Base-by-base conservation (phyloP, 2,329 filamentous ascomycete genomes). In the Alternaria sp. region DNA sequence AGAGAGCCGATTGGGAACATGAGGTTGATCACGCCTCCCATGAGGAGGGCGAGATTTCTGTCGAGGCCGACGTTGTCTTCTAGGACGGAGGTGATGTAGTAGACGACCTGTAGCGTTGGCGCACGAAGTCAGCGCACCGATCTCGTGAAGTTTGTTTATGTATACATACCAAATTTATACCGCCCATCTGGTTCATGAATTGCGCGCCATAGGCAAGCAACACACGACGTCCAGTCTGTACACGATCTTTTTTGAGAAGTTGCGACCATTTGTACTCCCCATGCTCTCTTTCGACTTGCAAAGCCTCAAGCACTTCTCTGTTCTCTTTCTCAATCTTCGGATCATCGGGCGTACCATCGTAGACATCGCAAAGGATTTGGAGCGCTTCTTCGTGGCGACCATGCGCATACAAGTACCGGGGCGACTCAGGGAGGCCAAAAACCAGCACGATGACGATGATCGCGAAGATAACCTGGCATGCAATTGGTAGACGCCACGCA, bases 241-340 rank as follows among this genome's bases (percentile, higher is more conserved):
- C 79, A 19, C 76, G 72, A 36, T 82, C 81, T 7, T 67, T 71
- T 64, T 79, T 81, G 55, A 83, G 72, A 2, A 82, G 68, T 43
- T 80, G 72, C 10, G 71, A 69, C 80, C 80, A 82, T 11, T 61
- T 67, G 60, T 81, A 81, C 65, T 79, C 78, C 32, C 80, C 79
- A 52, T 79, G 70, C 59, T 76, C 73, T 58, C 76, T 66, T 57
- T 82, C 80, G 1, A 81, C 49, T 30, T 71, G 74, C 6, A 82
- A 51, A 0, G 78, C 77, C 30, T 78, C 75, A 1, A 82, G 67
- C 10, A 81, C 79, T 9, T 81, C 70, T 10, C 54, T 49, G 30
- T 91, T 87, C 10, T 84, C 71, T 58, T 85, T 82, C 3, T 74
- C 76, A 73, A 88, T 88, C 88, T 85, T 36, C 79, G 79, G 79